Base-by-base conservation (phyloP, 371 early-diverging fungal genomes). In the Mucor lusitanicus region DNA sequence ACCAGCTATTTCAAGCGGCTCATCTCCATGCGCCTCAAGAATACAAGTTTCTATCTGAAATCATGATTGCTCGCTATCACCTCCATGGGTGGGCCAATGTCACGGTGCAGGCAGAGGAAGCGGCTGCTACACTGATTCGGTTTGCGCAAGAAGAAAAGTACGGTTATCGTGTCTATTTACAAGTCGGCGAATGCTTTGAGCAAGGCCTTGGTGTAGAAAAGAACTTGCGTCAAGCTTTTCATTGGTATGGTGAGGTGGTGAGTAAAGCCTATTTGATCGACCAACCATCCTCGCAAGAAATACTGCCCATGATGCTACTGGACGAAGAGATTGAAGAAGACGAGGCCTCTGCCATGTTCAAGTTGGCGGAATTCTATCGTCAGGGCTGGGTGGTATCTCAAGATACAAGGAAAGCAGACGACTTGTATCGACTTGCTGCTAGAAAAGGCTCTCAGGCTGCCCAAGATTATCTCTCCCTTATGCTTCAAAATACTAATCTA, bases 161-260 rank as follows among this genome's bases (percentile, higher is more conserved):
- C 35, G 73, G 68, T 1, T 64, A 67, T 27, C 64, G 61, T 25
- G 76, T 76, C 7, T 82, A 73, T 61, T 42, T 77, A 21, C 73
- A 78, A 13, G 74, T 80, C 9, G 83, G 79, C 2, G 67, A 74
- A 30, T 96, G 97, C 67, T 96, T 91, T 72, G 96, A 95, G 69
- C 84, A 91, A 39, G 98, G 97, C 4, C 71, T 91, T 27, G 95
- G 95, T n/a, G 86, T 92, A 2, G 80, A 81, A n/a, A 80, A 85
- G 72, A 78, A 93, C 71, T 56, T 88, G 2, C 62, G 70, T 17
- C 80, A 88, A 70, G 96, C 97, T 0, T 87, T 95, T 21, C 66
- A 84, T 59, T 96, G 94, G 94, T 98, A 95, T 77, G 75, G 77
- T n/a, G 75, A 83, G 88, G 90, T 81, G 70, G 84, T 72, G 13